These are phyloP conservation scores for Beauveria rudraprayagi DNA, from an alignment of 2,329 filamentous ascomycete genomes.

Conservation along the genomic window DNA sequence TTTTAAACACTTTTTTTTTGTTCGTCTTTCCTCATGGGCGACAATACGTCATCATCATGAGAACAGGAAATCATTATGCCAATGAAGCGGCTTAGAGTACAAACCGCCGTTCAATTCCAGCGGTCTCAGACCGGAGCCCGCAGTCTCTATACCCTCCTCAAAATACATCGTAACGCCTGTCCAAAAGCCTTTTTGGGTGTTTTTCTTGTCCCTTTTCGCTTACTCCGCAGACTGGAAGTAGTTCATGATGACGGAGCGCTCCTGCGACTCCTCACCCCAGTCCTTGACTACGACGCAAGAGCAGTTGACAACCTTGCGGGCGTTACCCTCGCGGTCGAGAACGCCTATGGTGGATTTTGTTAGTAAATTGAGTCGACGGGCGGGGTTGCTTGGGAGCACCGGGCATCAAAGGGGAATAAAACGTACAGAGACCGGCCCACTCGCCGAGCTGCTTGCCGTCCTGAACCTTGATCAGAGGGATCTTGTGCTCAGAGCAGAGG, in stretches of 20 bases:
- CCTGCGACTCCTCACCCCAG: conserved; percentile 99
- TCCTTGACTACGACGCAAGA: conserved; percentile 99
- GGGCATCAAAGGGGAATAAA: not conserved
- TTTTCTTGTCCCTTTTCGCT: conserved; percentile 16
- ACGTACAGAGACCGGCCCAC: conserved; percentile 99
- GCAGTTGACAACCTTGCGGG: conserved; percentile 99
- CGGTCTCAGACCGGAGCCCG: conserved; percentile 24
- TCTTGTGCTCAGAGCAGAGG: conserved; percentile 99
- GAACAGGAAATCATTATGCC: conserved; percentile 35
- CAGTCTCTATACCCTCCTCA: conserved; percentile 31
- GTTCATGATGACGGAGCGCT: conserved; percentile 98
- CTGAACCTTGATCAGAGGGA: conserved; percentile 98
- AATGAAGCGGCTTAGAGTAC: conserved; percentile 39
- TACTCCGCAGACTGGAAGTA: conserved; percentile 96
- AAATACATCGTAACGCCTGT: conserved; percentile 21
- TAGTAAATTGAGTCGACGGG: conserved; percentile 6
- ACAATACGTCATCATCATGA: conserved; percentile 24
- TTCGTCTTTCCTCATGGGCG: conserved; percentile 32
- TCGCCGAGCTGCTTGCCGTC: conserved; percentile 99
- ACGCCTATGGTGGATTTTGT: conserved; percentile 56
- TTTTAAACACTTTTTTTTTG: conserved; percentile 25
- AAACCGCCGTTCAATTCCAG: conserved; percentile 27
- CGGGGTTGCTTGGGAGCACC: not conserved
- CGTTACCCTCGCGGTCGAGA: conserved; percentile 97
- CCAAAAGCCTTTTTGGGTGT: conserved; percentile 14